Conservation (phyloP, 2,329 filamentous ascomycete genomes). For the Alternaria alternata region DNA sequence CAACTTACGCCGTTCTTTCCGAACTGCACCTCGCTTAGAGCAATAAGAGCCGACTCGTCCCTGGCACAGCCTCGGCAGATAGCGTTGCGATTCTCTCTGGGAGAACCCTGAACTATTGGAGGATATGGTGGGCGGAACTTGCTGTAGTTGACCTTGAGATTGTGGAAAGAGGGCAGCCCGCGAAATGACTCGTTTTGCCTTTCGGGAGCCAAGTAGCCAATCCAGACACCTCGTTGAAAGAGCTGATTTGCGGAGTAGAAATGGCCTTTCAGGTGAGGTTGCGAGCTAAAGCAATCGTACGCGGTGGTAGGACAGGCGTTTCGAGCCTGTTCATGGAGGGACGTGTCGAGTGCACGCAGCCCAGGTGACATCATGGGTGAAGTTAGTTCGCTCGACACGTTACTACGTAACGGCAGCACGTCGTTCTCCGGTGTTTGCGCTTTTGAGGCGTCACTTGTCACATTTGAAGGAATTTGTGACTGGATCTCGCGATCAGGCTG, state of each 20-base stretch:
- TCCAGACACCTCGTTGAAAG: conserved; percentile 28
- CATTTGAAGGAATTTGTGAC: background rate
- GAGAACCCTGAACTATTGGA: conserved; percentile 2
- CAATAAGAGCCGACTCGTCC: conserved; percentile 16
- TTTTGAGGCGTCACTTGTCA: background rate
- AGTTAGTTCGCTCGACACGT: conserved; percentile 2
- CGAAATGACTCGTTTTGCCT: conserved; percentile 20
- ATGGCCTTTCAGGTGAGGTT: conserved; percentile 16
- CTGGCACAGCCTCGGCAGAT: conserved; percentile 31
- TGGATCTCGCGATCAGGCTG: background rate
- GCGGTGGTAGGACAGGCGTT: background rate
- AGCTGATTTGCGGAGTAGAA: conserved; percentile 24
- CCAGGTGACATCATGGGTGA: conserved; percentile 5
- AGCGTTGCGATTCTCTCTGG: conserved; percentile 17
- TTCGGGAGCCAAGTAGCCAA: conserved; percentile 29
- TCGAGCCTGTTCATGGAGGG: background rate
- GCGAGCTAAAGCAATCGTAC: conserved; percentile 23
- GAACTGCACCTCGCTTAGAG: conserved; percentile 26
- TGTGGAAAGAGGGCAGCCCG: conserved; percentile 22
- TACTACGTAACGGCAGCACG: background rate
- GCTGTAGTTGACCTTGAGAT: conserved; percentile 19
- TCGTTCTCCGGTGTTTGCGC: background rate
- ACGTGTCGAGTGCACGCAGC: background rate
- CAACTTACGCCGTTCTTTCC: conserved; percentile 16
- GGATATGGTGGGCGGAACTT: conserved; percentile 19